Evolutionary conservation across 2,329 filamentous ascomycete species (phyloP).

Genomic region (Aspergillus sp.): DNA sequence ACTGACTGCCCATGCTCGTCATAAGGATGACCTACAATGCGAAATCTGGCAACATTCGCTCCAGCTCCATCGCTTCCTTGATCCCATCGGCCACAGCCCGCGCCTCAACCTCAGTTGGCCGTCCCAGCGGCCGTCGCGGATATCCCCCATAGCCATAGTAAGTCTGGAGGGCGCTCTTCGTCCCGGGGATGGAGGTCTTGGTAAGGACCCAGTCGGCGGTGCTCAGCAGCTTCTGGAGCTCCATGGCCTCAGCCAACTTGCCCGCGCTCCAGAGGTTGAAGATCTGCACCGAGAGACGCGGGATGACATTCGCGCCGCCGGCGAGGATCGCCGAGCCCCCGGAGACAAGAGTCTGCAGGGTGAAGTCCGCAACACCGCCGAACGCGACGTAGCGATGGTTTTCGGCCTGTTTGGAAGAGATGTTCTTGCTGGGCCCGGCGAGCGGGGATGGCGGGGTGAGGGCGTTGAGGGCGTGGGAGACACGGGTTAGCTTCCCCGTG

Average conservation of each 20-base stretch:
- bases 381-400: slow-evolving; percentile 65
- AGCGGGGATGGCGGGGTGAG: slow-evolving; percentile 48
- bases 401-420: slow-evolving; percentile 19
- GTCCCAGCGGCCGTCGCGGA: slow-evolving; percentile 53
- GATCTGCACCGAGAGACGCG: slow-evolving; percentile 70
- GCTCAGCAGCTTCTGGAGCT: slow-evolving; percentile 65
- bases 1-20: too few relatives aligned
- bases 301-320: slow-evolving; percentile 77
- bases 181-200: slow-evolving; percentile 74
- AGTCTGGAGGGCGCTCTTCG: slow-evolving; percentile 72
- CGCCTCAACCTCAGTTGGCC: slow-evolving; percentile 22
- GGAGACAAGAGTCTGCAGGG: slow-evolving; percentile 68
- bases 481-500: slow-evolving; percentile 78
- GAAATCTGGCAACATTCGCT: slow-evolving; percentile 26
- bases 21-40: too few relatives aligned
- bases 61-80: slow-evolving; percentile 27
- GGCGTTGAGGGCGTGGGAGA: slow-evolving; percentile 63
- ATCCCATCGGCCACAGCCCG: slow-evolving; percentile 25
- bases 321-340: slow-evolving; percentile 80
- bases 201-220: slow-evolving; percentile 77
- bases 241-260: slow-evolving; percentile 64
- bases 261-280: slow-evolving; percentile 71
- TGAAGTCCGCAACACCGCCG: slow-evolving; percentile 82
- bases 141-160: slow-evolving; percentile 78
- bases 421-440: slow-evolving; percentile 14